Percentiles rank a stretch among this genome's conserved stretches.
phyloP scores from a whole-genome alignment of 2,329 filamentous ascomycete species.

The Cordyceps pruinosa region DNA sequence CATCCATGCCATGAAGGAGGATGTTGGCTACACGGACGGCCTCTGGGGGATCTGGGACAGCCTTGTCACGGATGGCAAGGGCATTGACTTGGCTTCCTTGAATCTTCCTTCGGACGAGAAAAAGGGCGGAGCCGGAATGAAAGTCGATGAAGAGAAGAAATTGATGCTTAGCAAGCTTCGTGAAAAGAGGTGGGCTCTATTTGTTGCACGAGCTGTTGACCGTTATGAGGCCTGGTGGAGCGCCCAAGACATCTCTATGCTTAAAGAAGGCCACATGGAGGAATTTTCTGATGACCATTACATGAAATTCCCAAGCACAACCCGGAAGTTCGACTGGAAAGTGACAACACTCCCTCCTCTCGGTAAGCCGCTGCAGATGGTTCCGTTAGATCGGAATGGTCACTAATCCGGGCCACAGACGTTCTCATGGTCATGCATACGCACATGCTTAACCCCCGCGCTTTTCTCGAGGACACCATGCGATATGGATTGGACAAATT shows the following conservation, averaged over 20 bases:
- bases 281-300: conserved; percentile 23
- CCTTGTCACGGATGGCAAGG: conserved; percentile 23
- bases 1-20: conserved; percentile 60
- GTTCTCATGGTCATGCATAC: conserved; percentile 75
- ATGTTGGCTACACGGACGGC: conserved; percentile 58
- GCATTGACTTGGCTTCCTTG: conserved; percentile 6
- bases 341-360: conserved; percentile 46
- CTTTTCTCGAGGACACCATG: conserved; percentile 68
- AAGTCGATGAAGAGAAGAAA: conserved; percentile 24
- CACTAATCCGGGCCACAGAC: conserved; percentile 35
- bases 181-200: conserved; percentile 70
- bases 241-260: conserved; percentile 22
- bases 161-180: conserved; percentile 44
- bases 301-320: conserved; percentile 23
- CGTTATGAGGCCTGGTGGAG: conserved; percentile 64
- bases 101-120: background rate
- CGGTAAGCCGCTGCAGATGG: conserved; percentile 35
- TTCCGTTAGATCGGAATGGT: background rate
- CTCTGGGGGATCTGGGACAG: conserved; percentile 57
- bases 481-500: conserved; percentile 45
- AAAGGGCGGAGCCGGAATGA: conserved; percentile 20
- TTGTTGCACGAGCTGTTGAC: conserved; percentile 59
- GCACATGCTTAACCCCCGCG: conserved; percentile 69
- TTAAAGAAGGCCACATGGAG: conserved; percentile 32
- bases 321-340: conserved; percentile 30